These are phyloP conservation scores for Chaetothyriales sp. DNA, from an alignment of 2,329 filamentous ascomycete genomes.

Conservation along the genomic window DNA sequence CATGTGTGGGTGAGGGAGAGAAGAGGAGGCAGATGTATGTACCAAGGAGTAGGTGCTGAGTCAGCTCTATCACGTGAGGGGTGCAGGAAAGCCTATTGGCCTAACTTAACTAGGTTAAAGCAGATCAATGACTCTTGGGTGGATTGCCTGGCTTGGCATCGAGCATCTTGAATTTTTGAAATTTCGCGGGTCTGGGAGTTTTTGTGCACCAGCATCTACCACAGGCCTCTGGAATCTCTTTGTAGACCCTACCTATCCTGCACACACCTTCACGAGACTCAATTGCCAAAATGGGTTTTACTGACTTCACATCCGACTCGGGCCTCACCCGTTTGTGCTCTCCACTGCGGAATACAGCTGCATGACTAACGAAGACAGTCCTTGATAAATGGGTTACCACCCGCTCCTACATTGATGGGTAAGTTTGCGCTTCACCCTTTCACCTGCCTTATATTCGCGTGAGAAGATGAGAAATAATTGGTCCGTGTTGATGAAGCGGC, in stretches of 20 bases:
- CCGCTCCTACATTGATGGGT: slow-evolving; percentile 73
- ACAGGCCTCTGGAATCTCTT: neutral
- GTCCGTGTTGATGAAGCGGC: slow-evolving; percentile 92
- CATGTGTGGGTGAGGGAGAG: too few species aligned
- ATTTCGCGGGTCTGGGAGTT: neutral
- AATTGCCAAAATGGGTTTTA: slow-evolving; percentile 47
- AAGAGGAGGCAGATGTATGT: too few species aligned
- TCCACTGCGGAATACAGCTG: slow-evolving; percentile 1
- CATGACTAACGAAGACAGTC: slow-evolving; percentile 31
- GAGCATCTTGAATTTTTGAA: neutral
- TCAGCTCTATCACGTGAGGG: too few species aligned
- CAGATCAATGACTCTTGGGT: too few species aligned
- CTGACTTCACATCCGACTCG: slow-evolving; percentile 49
- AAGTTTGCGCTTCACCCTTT: slow-evolving; percentile 33
- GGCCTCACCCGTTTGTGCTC: slow-evolving; percentile 44
- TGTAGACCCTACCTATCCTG: neutral
- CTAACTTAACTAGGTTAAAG: too few species aligned
- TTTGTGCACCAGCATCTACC: neutral
- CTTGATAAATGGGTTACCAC: slow-evolving; percentile 62
- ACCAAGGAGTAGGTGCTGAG: too few species aligned
- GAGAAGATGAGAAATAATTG: slow-evolving; percentile 71
- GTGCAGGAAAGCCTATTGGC: too few species aligned
- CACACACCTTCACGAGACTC: neutral
- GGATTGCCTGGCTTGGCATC: neutral
- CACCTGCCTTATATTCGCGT: slow-evolving; percentile 19